Percentiles rank a stretch among this genome's conserved stretches.
These are phyloP conservation scores for Bipolaris victoriae DNA, from an alignment of 2,329 filamentous ascomycete genomes.

Conservation along the genomic window DNA sequence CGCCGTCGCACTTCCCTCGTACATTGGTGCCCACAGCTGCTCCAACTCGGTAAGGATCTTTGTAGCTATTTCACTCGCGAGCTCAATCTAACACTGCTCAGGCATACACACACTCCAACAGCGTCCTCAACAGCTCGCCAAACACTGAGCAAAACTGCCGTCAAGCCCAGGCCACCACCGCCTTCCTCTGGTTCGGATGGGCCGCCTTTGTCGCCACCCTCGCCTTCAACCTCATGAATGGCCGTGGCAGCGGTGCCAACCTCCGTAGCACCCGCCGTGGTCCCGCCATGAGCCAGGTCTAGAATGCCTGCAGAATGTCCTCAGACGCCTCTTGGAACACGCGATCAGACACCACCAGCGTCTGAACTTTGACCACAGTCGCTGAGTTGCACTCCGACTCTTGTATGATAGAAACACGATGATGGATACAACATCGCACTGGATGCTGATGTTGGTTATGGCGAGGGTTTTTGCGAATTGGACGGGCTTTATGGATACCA, in stretches of 20 bases:
- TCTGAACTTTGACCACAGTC: constrained; percentile 6
- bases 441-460: constrained; percentile 4
- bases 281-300: constrained; percentile 63
- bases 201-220: constrained; percentile 63
- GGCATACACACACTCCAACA: constrained; percentile 56
- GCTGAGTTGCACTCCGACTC: not conserved
- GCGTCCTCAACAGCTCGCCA: constrained; percentile 67
- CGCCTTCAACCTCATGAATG: constrained; percentile 62
- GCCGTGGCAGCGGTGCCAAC: constrained; percentile 55
- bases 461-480: not conserved
- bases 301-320: constrained; percentile 40
- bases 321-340: constrained; percentile 39
- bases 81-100: constrained; percentile 25
- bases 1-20: constrained; percentile 72
- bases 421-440: constrained; percentile 11
- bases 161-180: constrained; percentile 74
- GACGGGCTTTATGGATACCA: constrained; percentile 4
- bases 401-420: constrained; percentile 9
- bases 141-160: constrained; percentile 70
- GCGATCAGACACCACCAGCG: constrained; percentile 22
- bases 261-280: constrained; percentile 56
- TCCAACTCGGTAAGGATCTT: constrained; percentile 58
- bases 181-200: constrained; percentile 82
- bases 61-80: not conserved
- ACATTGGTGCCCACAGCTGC: constrained; percentile 73